Percentiles rank a stretch among this genome's conserved stretches.
Evolutionary conservation across 2,329 filamentous ascomycete species (phyloP).

Genomic region (Ceratocystiopsis sp.): DNA sequence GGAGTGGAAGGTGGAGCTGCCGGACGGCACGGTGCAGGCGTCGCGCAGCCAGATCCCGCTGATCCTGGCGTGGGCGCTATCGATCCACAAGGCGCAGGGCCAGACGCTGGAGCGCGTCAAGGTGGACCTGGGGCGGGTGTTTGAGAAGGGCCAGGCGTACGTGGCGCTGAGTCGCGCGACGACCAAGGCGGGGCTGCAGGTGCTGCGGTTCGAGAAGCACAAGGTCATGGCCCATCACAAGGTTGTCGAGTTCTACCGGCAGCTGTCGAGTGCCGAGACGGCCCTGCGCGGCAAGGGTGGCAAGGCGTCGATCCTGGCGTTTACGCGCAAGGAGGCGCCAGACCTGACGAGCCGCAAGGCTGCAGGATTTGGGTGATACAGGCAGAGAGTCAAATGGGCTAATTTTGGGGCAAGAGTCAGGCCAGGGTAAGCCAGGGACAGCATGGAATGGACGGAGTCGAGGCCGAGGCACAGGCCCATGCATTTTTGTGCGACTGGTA

Average conservation of each 20-base stretch:
- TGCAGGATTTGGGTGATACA: too few relatives aligned
- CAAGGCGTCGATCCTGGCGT: conserved; percentile 21
- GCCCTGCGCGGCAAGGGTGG: conserved; percentile 15
- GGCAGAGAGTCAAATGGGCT: too few relatives aligned
- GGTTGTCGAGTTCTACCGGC: conserved; percentile 72
- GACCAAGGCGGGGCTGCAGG: conserved; percentile 70
- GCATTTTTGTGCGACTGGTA: too few relatives aligned
- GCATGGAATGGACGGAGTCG: too few relatives aligned
- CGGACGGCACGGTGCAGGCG: conserved; percentile 83
- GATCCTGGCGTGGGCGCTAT: conserved; percentile 91
- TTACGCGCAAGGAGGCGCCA: conserved; percentile 16
- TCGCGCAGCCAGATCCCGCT: conserved; percentile 69
- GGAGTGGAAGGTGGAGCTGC: conserved; percentile 93
- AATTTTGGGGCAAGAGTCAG: too few relatives aligned
- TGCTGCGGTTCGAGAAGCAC: conserved; percentile 68
- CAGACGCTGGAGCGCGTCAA: conserved; percentile 89
- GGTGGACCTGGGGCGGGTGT: conserved; percentile 79
- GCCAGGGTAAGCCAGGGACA: too few relatives aligned
- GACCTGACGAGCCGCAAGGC: too few relatives aligned
- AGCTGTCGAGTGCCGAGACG: conserved; percentile 54
- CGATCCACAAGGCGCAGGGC: conserved; percentile 95
- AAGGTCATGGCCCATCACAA: conserved; percentile 91
- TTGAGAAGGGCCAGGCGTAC: conserved; percentile 96
- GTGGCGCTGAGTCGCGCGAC: conserved; percentile 90
- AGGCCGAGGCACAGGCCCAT: too few relatives aligned